Conservation (phyloP, 2,329 filamentous ascomycete species). For the Fusarium sp. region DNA sequence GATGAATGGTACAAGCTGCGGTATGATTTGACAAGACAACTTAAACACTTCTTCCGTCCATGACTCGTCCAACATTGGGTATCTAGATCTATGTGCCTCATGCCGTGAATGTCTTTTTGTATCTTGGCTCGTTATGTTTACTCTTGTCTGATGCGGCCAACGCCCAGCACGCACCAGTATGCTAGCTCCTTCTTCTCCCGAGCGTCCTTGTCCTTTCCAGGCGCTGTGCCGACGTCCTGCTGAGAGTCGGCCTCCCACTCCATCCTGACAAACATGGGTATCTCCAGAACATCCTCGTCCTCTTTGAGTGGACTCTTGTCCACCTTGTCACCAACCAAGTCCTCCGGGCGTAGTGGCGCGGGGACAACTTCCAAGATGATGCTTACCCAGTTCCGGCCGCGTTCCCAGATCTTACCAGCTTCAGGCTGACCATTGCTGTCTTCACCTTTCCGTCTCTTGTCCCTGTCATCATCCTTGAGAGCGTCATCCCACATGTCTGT, state of each 20-base stretch:
- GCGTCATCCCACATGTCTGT: slow-evolving; percentile 90
- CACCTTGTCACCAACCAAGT: slow-evolving; percentile 48
- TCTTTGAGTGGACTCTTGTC: slow-evolving; percentile 60
- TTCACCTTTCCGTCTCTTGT: slow-evolving; percentile 53
- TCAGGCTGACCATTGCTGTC: slow-evolving; percentile 66
- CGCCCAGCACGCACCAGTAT: slow-evolving; percentile 93
- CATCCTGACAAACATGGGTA: slow-evolving; percentile 90
- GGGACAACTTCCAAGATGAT: slow-evolving; percentile 91
- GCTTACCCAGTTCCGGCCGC: slow-evolving; percentile 91
- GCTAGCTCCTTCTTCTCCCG: slow-evolving; percentile 86
- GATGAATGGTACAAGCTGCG: slow-evolving; percentile 57
- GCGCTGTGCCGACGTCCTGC: slow-evolving; percentile 66
- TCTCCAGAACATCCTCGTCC: slow-evolving; percentile 76
- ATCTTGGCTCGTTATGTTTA: slow-evolving; percentile 25
- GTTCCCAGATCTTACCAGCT: slow-evolving; percentile 95
- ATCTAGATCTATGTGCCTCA: slow-evolving; percentile 49
- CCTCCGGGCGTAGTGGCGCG: slow-evolving; percentile 57
- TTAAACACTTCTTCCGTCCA: slow-evolving; percentile 44
- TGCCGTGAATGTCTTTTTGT: slow-evolving; percentile 22
- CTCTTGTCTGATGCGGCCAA: slow-evolving; percentile 75
- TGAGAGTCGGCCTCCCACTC: slow-evolving; percentile 83
- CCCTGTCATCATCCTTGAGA: slow-evolving; percentile 62
- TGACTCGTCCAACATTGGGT: slow-evolving; percentile 47
- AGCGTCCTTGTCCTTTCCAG: slow-evolving; percentile 63
- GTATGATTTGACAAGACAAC: slow-evolving; percentile 51